phyloP scores from a whole-genome alignment of 352 stramenopile species.

The Pythium phragmitis region DNA sequence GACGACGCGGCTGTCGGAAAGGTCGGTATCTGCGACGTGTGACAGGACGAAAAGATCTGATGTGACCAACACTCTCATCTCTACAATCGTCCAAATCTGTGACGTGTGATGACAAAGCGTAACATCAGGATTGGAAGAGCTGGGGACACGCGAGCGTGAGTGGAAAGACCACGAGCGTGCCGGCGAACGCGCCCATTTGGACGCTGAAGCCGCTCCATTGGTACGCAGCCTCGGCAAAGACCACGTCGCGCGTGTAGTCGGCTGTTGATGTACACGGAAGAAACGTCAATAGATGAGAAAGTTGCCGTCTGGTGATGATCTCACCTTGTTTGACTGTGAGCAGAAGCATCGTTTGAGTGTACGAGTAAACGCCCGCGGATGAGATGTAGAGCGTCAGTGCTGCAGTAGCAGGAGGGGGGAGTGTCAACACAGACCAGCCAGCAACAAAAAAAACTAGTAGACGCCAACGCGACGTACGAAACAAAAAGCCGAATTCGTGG shows the following conservation, averaged over 20 bases:
- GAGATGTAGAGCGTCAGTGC: slow-evolving; percentile 46
- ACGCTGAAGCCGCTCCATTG: slow-evolving; percentile 69
- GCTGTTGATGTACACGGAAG: slow-evolving; percentile 1
- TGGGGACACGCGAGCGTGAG: slow-evolving; percentile 27
- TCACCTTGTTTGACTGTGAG: slow-evolving; percentile 59
- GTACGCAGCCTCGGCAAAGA: slow-evolving; percentile 46
- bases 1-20: not conserved
- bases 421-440: not conserved
- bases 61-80: not conserved
- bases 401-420: slow-evolving; percentile 1
- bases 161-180: slow-evolving; percentile 65
- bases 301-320: not conserved
- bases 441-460: not conserved
- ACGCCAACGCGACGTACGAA: slow-evolving; percentile 37
- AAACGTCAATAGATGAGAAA: not conserved
- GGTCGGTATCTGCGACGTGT: slow-evolving; percentile 9
- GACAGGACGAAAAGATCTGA: slow-evolving; percentile 1
- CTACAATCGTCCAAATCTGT: not conserved
- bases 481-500: slow-evolving; percentile 41
- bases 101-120: slow-evolving; percentile 2
- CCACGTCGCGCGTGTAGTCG: slow-evolving; percentile 13
- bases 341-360: slow-evolving; percentile 76
- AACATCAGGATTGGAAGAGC: slow-evolving; percentile 18
- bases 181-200: slow-evolving; percentile 60
- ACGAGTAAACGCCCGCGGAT: slow-evolving; percentile 58